Base-by-base conservation (phyloP, 2,329 filamentous ascomycete species). In the Incumbomyces delicatus region DNA sequence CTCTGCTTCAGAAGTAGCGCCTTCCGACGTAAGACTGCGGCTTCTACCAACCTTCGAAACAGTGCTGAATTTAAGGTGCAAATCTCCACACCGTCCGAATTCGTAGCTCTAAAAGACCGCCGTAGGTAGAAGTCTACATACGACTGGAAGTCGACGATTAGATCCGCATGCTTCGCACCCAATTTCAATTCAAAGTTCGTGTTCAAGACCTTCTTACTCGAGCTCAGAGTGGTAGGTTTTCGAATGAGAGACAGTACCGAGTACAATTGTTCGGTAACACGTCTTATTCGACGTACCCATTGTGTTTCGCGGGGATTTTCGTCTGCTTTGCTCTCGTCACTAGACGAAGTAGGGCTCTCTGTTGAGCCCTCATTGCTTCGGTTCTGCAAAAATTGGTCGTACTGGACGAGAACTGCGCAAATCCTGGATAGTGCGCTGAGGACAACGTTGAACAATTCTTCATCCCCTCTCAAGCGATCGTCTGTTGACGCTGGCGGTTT, bases 191-290 rank as follows among this genome's bases (percentile, higher is more conserved):
- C n/a, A 20, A 16, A 38, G 17, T 38, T 20, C 14, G 16, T 16
- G 36, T 38, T 38, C n/a, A 38, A 38, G 36, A 38, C 36, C 17
- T 38, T 38, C 36, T 38, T 14, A 20, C 20, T 38, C 20, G 36
- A 14, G 17, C 36, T 38, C n/a, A 38, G 36, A 20, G 14, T 38
- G 12, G 36, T 38, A 12, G 36, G 36, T 18, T 20, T 16, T 20
- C 36, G 16, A 20, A 38, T 20, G 20, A 38, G 36, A 12, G 36
- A 38, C 36, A 38, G 18, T 13, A 38, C 20, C 17, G 36, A 38
- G 36, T 18, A 38, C 36, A 38, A 20, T 14, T 38, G 36, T 8
- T 20, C 17, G 12, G 20, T 38, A 38, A 38, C 6, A 6, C 36
- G 36, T 6, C 36, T 16, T 16, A 38, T 20, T 13, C 36, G 36